phyloP scores from a whole-genome alignment of 139 green algal genomes.

The Edaphochlamys debaryana region DNA sequence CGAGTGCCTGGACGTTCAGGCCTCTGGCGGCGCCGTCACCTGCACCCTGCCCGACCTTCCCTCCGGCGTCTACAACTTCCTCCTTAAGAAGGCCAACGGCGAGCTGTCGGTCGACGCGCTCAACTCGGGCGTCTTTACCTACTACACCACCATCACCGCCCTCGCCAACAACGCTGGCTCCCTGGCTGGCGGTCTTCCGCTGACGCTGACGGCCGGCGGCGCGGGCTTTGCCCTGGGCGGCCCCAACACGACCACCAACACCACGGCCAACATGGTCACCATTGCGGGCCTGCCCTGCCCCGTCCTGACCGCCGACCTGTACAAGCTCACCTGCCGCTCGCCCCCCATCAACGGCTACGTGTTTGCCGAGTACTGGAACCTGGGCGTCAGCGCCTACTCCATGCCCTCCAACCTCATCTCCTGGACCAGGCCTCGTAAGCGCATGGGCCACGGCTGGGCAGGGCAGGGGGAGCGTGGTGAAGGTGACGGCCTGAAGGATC shows the following conservation, averaged over 20 bases:
- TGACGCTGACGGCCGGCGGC: constrained; percentile 25
- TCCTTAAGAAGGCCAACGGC: constrained; percentile 16
- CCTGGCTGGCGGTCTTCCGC: constrained; percentile 27
- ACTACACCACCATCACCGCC: background rate
- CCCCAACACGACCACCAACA: background rate
- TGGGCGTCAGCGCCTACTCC: background rate
- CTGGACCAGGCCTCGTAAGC: constrained; percentile 29
- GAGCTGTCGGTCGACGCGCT: constrained; percentile 19
- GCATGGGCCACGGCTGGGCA: too few relatives aligned
- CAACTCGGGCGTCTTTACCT: background rate
- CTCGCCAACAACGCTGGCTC: constrained; percentile 34
- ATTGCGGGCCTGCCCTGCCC: constrained; percentile 40
- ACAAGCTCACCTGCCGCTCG: constrained; percentile 27
- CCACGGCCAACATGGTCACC: constrained; percentile 29
- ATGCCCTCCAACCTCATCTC: constrained; percentile 19
- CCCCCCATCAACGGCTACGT: constrained; percentile 17
- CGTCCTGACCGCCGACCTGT: background rate
- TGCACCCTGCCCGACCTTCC: constrained; percentile 9
- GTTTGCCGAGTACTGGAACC: constrained; percentile 53
- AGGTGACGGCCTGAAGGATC: too few relatives aligned
- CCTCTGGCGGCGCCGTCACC: background rate
- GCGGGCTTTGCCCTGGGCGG: background rate
- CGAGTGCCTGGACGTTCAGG: background rate
- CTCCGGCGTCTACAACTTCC: background rate
- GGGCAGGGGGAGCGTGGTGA: too few relatives aligned